Evolutionary conservation across 768 basidiomycete species (phyloP).

Genomic region (Phaeotremella skinneri): DNA sequence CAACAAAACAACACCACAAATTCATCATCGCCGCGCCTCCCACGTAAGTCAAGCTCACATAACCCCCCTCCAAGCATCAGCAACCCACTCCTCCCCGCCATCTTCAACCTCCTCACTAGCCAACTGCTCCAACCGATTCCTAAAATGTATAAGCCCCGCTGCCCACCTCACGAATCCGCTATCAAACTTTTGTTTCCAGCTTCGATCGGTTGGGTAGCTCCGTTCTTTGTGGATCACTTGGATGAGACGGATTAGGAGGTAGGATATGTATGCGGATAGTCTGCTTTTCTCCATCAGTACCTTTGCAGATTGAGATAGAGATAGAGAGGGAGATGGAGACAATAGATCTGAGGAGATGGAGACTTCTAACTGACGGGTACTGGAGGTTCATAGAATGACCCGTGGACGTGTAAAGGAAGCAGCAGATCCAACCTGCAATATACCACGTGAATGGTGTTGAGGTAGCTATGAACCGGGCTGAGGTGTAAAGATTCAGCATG

Average conservation of each 20-base stretch:
- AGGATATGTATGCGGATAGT: background rate
- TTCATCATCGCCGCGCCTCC: background rate
- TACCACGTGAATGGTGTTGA: conserved; percentile 2
- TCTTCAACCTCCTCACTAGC: background rate
- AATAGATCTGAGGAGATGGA: background rate
- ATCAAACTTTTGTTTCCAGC: background rate
- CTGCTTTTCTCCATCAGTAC: too few species aligned
- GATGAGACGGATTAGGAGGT: background rate
- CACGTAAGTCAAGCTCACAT: background rate
- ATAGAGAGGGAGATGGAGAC: background rate
- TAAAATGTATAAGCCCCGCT: conserved; percentile 2
- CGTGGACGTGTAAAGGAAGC: background rate
- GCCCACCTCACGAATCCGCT: conserved; percentile 2
- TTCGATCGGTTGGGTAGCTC: background rate
- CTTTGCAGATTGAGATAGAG: too few species aligned
- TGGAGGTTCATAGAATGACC: background rate
- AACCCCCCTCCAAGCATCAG: conserved; percentile 3
- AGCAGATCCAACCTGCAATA: background rate
- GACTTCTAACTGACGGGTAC: background rate
- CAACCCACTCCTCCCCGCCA: background rate
- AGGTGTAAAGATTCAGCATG: too few species aligned
- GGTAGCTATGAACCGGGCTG: background rate
- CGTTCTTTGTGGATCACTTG: background rate
- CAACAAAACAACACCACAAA: background rate
- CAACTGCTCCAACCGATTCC: background rate